A percentile compares a stretch with the other conserved stretches of the same genome.
Conservation (phyloP, 208 protist genomes). For the Leishmania turanica region DNA sequence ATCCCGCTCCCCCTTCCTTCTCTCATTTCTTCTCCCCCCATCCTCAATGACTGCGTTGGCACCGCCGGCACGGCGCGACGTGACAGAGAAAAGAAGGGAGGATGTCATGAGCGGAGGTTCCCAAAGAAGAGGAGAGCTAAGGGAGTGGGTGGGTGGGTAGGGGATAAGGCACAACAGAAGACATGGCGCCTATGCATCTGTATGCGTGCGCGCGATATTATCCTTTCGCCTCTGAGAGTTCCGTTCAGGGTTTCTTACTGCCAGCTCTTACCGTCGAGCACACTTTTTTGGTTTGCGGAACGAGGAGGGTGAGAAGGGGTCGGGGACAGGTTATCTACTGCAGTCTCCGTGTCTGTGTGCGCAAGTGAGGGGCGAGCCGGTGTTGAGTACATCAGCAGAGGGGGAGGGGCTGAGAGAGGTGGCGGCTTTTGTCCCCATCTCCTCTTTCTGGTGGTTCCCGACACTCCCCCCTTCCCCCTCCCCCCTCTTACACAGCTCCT, state of each 20-base stretch:
- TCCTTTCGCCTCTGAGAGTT: neutral
- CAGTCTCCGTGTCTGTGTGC: neutral
- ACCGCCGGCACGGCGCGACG: no score
- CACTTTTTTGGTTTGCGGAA: neutral
- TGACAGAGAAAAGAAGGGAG: neutral
- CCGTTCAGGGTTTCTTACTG: no score
- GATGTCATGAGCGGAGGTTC: neutral
- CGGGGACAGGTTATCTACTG: neutral
- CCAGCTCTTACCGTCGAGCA: neutral
- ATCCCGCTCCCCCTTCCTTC: neutral
- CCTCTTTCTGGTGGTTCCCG: neutral
- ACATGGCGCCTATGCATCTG: neutral
- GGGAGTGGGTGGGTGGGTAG: neutral
- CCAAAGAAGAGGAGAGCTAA: neutral
- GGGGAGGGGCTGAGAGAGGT: neutral
- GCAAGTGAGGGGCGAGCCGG: neutral
- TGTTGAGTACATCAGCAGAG: neutral
- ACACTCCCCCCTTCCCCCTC: neutral
- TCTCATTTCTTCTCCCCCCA: no score
- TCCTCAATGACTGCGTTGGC: neutral
- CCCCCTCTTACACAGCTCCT: neutral
- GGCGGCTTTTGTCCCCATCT: neutral
- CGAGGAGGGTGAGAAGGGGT: neutral
- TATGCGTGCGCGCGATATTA: neutral
- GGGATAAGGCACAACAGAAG: neutral